Evolutionary conservation across 2,329 filamentous ascomycete genomes (phyloP), one percentile per base, ranked within the genome.

Genomic region (Diplodia intermedia): DNA sequence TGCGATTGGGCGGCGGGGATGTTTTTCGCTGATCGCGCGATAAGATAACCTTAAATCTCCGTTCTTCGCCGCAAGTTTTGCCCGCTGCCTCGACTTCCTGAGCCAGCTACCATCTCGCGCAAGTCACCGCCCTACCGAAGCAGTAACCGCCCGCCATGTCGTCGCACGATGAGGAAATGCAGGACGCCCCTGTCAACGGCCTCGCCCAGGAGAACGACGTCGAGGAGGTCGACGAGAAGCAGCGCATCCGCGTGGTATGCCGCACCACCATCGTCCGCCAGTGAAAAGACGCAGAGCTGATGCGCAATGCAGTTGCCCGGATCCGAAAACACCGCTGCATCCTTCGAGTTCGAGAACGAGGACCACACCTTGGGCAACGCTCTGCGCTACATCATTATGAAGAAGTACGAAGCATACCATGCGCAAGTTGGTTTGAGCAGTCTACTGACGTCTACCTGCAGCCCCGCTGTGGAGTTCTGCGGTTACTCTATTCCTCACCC

Each of bases 401-500:
- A 98, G 82, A 99, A 99, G 94, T 97, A 83, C 72, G 88, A 77
- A 56, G 18, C 18, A 50, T n/a, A 33, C 14, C 53, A 12, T 15
- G n/a, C 54, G 12, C n/a, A 23, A 31, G 14, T 38, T 7, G 23
- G 14, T 60, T 40, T 31, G 5, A 20, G 55, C 55, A 31, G 23
- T n/a, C 43, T 54, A 18, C 49, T 67, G 23, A 67, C 26, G 23
- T 61, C 5, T 50, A 20, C 29, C 15, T 60, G 49, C 43, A 98
- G 94, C 79, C 94, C 95, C 36, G 89, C 95, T 71, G 95, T 99
- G 69, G 95, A 99, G 79, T 97, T 99, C 82, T 98, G 95, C 81
- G 95, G 94, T 70, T 99, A 99, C 80, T 92, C 94, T 8, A 98
- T 99, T 70, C 95, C 95, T 36, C 95, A 99, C 81, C 95, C 95